Percentiles rank a stretch among this genome's conserved stretches.
These are phyloP conservation scores for Amylocystis lapponica DNA, from an alignment of 768 basidiomycete species.

Conservation along the genomic window DNA sequence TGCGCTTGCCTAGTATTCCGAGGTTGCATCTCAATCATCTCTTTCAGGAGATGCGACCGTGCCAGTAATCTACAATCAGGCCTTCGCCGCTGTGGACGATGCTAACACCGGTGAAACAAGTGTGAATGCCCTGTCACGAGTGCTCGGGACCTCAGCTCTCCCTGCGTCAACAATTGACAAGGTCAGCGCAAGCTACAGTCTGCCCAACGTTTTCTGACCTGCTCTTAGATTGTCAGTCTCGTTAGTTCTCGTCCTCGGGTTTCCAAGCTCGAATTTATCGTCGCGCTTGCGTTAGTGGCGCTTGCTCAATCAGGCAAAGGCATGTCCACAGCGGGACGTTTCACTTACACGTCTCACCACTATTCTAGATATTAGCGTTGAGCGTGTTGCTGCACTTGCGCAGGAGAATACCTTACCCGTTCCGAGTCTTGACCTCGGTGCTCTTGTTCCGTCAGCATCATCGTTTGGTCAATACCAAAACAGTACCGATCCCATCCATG, in stretches of 20 bases:
- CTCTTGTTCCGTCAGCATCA: slow-evolving; percentile 49
- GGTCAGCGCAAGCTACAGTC: slow-evolving; percentile 38
- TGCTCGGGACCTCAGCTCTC: slow-evolving; percentile 70
- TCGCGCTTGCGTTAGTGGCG: slow-evolving; percentile 82
- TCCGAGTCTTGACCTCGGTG: slow-evolving; percentile 60
- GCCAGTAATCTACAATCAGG: slow-evolving; percentile 68
- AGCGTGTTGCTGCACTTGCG: slow-evolving; percentile 73
- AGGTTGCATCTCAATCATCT: background rate
- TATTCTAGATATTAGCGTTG: slow-evolving; percentile 65
- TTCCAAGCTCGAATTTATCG: slow-evolving; percentile 87
- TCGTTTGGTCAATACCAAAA: slow-evolving; percentile 30
- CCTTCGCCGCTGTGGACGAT: slow-evolving; percentile 72
- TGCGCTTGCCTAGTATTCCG: background rate
- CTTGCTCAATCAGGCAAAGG: slow-evolving; percentile 81
- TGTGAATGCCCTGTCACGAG: slow-evolving; percentile 75
- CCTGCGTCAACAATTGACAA: slow-evolving; percentile 80
- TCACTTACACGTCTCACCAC: background rate
- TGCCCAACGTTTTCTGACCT: background rate
- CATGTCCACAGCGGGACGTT: slow-evolving; percentile 21
- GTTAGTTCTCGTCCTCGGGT: slow-evolving; percentile 78
- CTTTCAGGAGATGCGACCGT: slow-evolving; percentile 69
- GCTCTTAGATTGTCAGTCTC: slow-evolving; percentile 75
- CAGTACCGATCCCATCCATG: slow-evolving; percentile 30
- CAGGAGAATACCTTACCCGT: slow-evolving; percentile 75
- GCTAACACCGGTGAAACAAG: slow-evolving; percentile 70